These are phyloP conservation scores for Petrea volubilis DNA, from an alignment of 257 asterid species.

Conservation along the genomic window DNA sequence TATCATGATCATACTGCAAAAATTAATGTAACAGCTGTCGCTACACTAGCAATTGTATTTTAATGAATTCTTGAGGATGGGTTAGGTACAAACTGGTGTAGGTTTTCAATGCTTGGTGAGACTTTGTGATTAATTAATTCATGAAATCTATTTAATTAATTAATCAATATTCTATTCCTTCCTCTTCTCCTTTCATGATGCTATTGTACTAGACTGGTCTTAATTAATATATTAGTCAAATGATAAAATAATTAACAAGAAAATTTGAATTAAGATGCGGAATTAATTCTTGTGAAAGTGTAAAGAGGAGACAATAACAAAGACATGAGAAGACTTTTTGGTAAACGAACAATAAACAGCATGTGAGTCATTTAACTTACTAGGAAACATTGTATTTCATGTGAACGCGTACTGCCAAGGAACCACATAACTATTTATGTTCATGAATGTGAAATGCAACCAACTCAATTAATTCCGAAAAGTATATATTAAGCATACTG, in stretches of 20 bases:
- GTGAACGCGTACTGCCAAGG: not conserved
- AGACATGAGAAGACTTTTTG: not conserved
- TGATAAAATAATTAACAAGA: not conserved
- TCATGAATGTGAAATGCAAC: not conserved
- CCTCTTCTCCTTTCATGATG: not conserved
- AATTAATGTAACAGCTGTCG: not conserved
- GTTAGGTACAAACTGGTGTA: not conserved
- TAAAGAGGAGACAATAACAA: not conserved
- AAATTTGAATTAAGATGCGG: not conserved
- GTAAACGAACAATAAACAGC: not conserved
- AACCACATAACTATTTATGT: not conserved
- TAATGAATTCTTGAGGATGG: not conserved
- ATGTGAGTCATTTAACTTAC: not conserved
- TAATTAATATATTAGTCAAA: not conserved
- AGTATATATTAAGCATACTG: not conserved
- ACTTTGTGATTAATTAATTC: not conserved
- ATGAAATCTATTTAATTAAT: not conserved
- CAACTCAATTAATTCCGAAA: not conserved
- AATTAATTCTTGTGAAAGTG: not conserved
- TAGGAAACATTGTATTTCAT: not conserved
- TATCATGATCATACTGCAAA: not conserved
- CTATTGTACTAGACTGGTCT: not conserved
- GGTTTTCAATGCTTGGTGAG: not conserved
- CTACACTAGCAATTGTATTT: not conserved
- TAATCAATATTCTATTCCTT: not conserved